A percentile compares a stretch with the other conserved stretches of the same genome.
Evolutionary conservation across 2,329 filamentous ascomycete species (phyloP).

Genomic region (Colletotrichum coccodes): DNA sequence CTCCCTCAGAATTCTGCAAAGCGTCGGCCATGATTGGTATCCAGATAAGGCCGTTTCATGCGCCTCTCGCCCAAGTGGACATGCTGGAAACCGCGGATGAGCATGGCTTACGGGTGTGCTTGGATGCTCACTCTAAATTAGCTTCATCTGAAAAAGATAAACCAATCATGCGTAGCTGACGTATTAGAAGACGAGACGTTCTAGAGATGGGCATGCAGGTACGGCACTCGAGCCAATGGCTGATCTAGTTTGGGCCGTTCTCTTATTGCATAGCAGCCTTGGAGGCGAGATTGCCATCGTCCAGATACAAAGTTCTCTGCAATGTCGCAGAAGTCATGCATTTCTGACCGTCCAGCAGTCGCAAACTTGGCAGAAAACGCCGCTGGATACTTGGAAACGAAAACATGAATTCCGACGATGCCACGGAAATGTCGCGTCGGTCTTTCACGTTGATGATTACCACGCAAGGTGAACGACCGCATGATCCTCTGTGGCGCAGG

Average conservation of each 20-base stretch:
- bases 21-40: constrained; percentile 1
- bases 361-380: background rate
- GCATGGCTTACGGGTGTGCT: background rate
- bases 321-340: background rate
- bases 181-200: constrained; percentile 5
- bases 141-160: background rate
- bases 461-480: background rate
- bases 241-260: background rate
- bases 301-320: background rate
- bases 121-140: background rate
- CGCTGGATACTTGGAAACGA: background rate
- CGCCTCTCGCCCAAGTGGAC: background rate
- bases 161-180: background rate
- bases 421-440: background rate
- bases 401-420: background rate
- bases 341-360: background rate
- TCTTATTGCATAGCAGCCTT: background rate
- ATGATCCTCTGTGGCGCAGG: background rate
- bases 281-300: background rate
- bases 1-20: constrained; percentile 2
- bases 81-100: background rate
- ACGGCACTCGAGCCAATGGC: background rate
- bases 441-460: background rate
- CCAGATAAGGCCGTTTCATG: constrained; percentile 18
- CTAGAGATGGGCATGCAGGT: constrained; percentile 1